Evolutionary conservation across 2,329 filamentous ascomycete genomes (phyloP).

Genomic region (Magnaporthiopsis rhizophila): DNA sequence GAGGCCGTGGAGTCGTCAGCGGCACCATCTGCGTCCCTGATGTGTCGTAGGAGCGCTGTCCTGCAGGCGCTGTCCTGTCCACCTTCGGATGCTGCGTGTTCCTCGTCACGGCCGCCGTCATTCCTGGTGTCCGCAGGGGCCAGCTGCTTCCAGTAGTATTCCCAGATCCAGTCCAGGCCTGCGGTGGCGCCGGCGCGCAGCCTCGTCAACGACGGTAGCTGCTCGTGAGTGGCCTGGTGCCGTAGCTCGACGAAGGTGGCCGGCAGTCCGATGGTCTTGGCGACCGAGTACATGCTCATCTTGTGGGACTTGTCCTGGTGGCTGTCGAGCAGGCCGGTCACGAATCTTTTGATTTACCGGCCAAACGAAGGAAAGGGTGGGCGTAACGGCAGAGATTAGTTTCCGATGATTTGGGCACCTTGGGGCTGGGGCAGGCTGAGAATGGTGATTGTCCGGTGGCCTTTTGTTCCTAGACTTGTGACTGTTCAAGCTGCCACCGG

Average conservation of each 20-base stretch:
- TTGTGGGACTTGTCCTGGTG: conserved; percentile 60
- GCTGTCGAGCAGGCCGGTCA: conserved; percentile 71
- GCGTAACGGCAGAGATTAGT: not conserved
- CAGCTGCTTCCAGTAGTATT: conserved; percentile 69
- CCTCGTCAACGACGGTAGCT: conserved; percentile 67
- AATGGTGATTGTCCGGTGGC: not conserved
- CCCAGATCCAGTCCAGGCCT: conserved; percentile 79
- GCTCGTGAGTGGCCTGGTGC: conserved; percentile 85
- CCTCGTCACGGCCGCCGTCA: not conserved
- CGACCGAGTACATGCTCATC: conserved; percentile 65
- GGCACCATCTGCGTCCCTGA: conserved; percentile 15
- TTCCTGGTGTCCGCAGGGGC: conserved; percentile 6
- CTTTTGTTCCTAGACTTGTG: not conserved
- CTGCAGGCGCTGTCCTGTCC: conserved; percentile 18
- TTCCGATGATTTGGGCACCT: not conserved
- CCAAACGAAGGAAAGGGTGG: not conserved
- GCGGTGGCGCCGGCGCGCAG: conserved; percentile 61
- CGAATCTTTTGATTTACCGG: conserved; percentile 47
- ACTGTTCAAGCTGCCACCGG: not conserved
- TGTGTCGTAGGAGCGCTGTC: conserved; percentile 28
- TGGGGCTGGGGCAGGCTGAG: not conserved
- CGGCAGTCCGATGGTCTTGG: conserved; percentile 60
- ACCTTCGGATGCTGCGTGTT: not conserved
- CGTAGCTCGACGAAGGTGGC: conserved; percentile 80
- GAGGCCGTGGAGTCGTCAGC: conserved; percentile 9